Evolutionary conservation across 805 yeast genomes (phyloP), one percentile per base, ranked within the genome.

Genomic region (Candida chauliodis): DNA sequence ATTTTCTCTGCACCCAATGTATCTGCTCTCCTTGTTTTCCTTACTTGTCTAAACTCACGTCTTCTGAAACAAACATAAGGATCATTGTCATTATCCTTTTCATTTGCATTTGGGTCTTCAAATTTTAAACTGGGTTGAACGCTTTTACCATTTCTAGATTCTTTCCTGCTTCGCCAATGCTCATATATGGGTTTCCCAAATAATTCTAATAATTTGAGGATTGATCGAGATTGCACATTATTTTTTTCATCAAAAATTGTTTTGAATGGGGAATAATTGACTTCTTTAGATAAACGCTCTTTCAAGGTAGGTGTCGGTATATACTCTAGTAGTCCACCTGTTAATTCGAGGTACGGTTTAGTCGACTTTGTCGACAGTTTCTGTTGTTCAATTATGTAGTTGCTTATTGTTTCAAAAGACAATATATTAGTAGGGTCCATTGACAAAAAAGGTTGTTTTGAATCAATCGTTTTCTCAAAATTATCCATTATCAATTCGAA

Each of bases 31-130:
- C 99, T 79, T 0, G 99, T 93, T 59, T 93, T 93, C 59, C 99
- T 83, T 21, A 95, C 93, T 56, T 86, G 97, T 48, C 99, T 79
- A 47, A 88, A 83, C 55, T 90, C 98, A 59, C 99, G 83, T 49
- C 96, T 80, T 53, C 99, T 78, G 70, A 93, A 93, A 66, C 97
- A 88, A 28, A 88, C 83, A 59, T 93, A 93, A 1, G 99, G 98
- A 59, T 93, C 97, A 43, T 76, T 77, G 52, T 90, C 97, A 41
- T 68, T 67, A 52, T 90, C 97, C 53, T 89, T 89, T 42, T 87
- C 93, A 40, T 77, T 78, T 6, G 72, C 72, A 46, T 58, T 65
- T 17, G 86, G 86, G 49, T 86, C 90, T 63, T 90, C 97, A 57
- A 86, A 89, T 57, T 81, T 85, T 36, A 93, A 68, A 11, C 72